Percentiles rank a stretch among this genome's conserved stretches.
Conservation (phyloP, 1,284 basidiomycete genomes). For the Chiua sp. region DNA sequence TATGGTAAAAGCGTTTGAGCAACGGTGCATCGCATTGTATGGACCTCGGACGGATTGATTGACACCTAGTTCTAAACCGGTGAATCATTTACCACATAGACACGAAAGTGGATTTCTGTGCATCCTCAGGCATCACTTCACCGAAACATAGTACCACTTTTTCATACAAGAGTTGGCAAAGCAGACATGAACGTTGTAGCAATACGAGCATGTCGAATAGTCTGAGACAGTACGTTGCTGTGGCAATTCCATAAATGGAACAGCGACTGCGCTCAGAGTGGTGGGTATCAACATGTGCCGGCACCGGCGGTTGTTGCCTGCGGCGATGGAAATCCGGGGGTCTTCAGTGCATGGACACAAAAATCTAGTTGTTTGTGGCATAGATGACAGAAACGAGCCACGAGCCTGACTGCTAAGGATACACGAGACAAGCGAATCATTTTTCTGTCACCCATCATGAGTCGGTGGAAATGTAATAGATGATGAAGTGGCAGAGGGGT, state of each 20-base stretch:
- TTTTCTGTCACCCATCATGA: too few species aligned
- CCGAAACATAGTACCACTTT: too few species aligned
- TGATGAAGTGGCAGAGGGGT: constrained; percentile 20
- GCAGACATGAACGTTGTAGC: too few species aligned
- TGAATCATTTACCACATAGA: too few species aligned
- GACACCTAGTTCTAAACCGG: too few species aligned
- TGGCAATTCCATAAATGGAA: neutral
- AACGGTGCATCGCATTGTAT: constrained; percentile 77
- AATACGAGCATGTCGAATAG: too few species aligned
- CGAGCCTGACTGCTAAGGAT: neutral
- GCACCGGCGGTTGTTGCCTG: neutral
- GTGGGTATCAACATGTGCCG: neutral
- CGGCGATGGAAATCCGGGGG: neutral
- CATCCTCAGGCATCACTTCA: too few species aligned
- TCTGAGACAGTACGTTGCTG: neutral
- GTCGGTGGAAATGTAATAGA: too few species aligned
- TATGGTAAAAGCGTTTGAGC: constrained; percentile 94
- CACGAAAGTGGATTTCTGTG: too few species aligned
- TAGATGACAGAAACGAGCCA: neutral
- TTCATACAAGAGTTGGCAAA: neutral
- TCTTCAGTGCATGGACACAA: constrained; percentile 11
- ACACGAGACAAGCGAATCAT: neutral
- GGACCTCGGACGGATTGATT: constrained; percentile 42
- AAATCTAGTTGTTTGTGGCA: neutral
- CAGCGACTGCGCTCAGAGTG: neutral